A percentile compares a stretch with the other conserved stretches of the same genome.
These are phyloP conservation scores for Coniferiporia sulphurascens DNA, from an alignment of 1,284 basidiomycete species.

Conservation along the genomic window DNA sequence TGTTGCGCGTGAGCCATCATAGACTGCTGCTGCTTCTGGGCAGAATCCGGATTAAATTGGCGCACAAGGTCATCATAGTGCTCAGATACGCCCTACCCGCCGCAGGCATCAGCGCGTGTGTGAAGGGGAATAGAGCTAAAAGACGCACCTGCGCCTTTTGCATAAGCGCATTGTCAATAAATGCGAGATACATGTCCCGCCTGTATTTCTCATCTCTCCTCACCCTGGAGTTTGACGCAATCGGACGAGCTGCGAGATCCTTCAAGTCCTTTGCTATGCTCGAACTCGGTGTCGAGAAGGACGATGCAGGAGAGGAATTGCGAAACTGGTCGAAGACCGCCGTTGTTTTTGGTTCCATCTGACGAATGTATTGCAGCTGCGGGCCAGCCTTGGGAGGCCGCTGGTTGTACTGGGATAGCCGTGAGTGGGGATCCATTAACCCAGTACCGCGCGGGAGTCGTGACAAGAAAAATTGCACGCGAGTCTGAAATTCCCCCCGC, in stretches of 20 bases:
- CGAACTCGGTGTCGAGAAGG: background rate
- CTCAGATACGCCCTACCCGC: slow-evolving; percentile 54
- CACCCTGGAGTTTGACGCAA: slow-evolving; percentile 72
- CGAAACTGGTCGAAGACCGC: slow-evolving; percentile 37
- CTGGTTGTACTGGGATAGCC: slow-evolving; percentile 65
- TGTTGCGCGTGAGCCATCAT: slow-evolving; percentile 38
- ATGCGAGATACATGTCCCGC: slow-evolving; percentile 82
- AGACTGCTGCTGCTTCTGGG: slow-evolving; percentile 30
- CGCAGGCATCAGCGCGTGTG: slow-evolving; percentile 13
- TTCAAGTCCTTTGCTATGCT: slow-evolving; percentile 1
- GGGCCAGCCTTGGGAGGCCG: slow-evolving; percentile 64
- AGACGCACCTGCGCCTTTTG: slow-evolving; percentile 62
- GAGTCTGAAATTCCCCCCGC: background rate
- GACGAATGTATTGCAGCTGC: slow-evolving; percentile 35
- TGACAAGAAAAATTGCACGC: background rate
- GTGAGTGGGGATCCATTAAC: slow-evolving; percentile 71
- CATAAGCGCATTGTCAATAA: slow-evolving; percentile 77
- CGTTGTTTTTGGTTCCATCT: slow-evolving; percentile 41
- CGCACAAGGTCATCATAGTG: slow-evolving; percentile 68
- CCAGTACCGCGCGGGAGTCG: background rate
- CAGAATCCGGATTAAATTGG: slow-evolving; percentile 57
- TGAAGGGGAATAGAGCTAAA: slow-evolving; percentile 11
- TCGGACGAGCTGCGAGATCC: slow-evolving; percentile 43
- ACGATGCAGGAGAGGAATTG: slow-evolving; percentile 5
- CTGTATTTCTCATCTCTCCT: slow-evolving; percentile 69